These are phyloP conservation scores for Penicillium sp. DNA, from an alignment of 2,329 filamentous ascomycete species.

Conservation along the genomic window DNA sequence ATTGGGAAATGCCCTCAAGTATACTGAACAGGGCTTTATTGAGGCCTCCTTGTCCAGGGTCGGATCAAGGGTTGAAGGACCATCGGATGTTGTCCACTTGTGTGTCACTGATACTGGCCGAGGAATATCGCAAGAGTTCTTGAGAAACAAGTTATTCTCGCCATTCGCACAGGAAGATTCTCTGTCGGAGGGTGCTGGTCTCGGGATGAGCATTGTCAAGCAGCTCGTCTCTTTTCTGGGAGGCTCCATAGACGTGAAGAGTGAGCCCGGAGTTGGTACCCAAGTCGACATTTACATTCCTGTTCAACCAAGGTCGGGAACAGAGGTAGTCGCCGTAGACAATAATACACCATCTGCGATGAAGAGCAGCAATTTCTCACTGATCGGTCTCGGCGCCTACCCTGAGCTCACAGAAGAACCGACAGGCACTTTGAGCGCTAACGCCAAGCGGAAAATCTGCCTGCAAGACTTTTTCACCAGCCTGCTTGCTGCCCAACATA, in stretches of 20 bases:
- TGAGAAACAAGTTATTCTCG: constrained; percentile 62
- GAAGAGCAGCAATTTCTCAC: constrained; percentile 15
- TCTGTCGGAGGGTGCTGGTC: constrained; percentile 62
- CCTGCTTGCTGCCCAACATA: constrained; percentile 22
- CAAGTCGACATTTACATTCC: constrained; percentile 33
- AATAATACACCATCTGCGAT: background rate
- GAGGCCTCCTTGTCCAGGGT: constrained; percentile 25
- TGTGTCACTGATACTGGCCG: constrained; percentile 65
- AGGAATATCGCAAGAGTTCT: constrained; percentile 67
- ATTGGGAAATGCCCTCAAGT: constrained; percentile 38
- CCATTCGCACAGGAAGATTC: constrained; percentile 67
- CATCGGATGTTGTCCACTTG: constrained; percentile 30
- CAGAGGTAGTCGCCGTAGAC: background rate
- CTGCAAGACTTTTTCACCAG: constrained; percentile 30
- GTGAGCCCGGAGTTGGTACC: constrained; percentile 30
- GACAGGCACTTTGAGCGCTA: constrained; percentile 30
- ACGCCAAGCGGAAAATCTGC: constrained; percentile 33
- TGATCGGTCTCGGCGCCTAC: constrained; percentile 33
- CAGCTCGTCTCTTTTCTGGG: constrained; percentile 60
- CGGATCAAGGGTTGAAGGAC: constrained; percentile 14
- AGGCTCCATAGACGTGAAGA: constrained; percentile 60
- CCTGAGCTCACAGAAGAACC: constrained; percentile 32
- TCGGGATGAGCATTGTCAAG: constrained; percentile 67
- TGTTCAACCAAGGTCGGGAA: constrained; percentile 9
- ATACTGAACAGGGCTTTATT: constrained; percentile 32